These are phyloP conservation scores for Neoascochyta sp. DNA, from an alignment of 2,329 filamentous ascomycete species.

Conservation along the genomic window DNA sequence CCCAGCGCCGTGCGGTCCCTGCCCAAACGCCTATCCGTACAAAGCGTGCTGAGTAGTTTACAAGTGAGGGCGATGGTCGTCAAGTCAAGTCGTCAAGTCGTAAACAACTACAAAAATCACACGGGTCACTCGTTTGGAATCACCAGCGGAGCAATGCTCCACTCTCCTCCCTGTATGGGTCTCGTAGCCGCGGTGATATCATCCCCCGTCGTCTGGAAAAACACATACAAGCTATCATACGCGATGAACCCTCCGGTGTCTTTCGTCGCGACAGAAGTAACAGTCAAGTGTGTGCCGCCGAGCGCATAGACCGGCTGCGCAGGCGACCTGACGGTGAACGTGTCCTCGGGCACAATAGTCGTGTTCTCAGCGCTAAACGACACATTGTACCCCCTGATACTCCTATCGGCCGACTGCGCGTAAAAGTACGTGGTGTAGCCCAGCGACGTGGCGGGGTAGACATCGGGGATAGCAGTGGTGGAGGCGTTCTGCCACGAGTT, in stretches of 20 bases:
- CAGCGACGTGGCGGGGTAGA: conserved; percentile 40
- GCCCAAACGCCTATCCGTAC: too few species aligned
- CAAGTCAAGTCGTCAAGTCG: too few species aligned
- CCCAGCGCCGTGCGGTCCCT: too few species aligned
- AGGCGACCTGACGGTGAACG: conserved; percentile 32
- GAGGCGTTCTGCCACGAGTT: conserved; percentile 38
- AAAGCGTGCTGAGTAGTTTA: too few species aligned
- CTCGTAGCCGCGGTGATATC: conserved; percentile 32
- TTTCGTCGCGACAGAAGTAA: conserved; percentile 32
- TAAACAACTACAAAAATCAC: not conserved
- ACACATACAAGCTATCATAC: conserved; percentile 32
- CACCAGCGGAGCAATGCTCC: conserved; percentile 23
- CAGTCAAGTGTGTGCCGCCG: conserved; percentile 41
- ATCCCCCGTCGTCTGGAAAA: conserved; percentile 28
- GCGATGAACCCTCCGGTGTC: conserved; percentile 12
- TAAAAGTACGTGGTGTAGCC: conserved; percentile 46
- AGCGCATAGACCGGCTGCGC: conserved; percentile 30
- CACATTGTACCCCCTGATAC: conserved; percentile 41
- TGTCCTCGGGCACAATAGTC: conserved; percentile 21
- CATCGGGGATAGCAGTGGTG: conserved; percentile 29
- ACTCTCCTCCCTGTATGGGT: conserved; percentile 22
- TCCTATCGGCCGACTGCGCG: conserved; percentile 36
- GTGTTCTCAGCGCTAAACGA: conserved; percentile 41
- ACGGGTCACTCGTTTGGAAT: conserved; percentile 21
- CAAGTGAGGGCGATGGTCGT: too few species aligned